Evolutionary conservation across 805 yeast genomes (phyloP).

Genomic region (Lipomyces mesembrius): DNA sequence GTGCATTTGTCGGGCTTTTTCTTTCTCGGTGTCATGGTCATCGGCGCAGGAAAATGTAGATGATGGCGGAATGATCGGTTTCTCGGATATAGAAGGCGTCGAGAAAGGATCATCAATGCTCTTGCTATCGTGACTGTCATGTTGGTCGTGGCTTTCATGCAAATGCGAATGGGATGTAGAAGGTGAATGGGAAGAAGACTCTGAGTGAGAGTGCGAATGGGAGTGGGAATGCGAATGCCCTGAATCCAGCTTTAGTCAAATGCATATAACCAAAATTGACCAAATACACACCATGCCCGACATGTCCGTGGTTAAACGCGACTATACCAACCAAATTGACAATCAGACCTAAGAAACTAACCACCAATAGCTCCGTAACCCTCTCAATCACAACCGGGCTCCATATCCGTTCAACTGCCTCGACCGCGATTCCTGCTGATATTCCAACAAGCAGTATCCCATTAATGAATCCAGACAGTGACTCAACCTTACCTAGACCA

Average conservation of each 20-base stretch:
- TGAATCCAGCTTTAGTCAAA: background rate
- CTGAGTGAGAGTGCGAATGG: slow-evolving; percentile 22
- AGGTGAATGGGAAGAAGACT: slow-evolving; percentile 37
- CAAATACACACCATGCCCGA: slow-evolving; percentile 47
- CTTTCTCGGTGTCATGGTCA: slow-evolving; percentile 31
- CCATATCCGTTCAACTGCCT: slow-evolving; percentile 79
- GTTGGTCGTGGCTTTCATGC: slow-evolving; percentile 42
- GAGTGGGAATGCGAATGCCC: slow-evolving; percentile 28
- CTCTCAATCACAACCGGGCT: slow-evolving; percentile 78
- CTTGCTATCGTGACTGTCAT: slow-evolving; percentile 42
- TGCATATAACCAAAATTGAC: background rate
- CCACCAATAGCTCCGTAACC: slow-evolving; percentile 83
- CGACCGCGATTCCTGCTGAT: slow-evolving; percentile 83
- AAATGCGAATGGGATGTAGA: slow-evolving; percentile 38
- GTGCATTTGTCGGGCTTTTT: slow-evolving; percentile 37
- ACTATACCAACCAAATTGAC: slow-evolving; percentile 92
- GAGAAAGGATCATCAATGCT: slow-evolving; percentile 9
- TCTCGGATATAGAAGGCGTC: background rate
- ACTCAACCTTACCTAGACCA: slow-evolving; percentile 83
- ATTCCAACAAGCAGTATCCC: slow-evolving; percentile 88
- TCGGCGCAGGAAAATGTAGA: slow-evolving; percentile 4
- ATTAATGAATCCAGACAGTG: slow-evolving; percentile 93
- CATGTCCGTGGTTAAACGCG: slow-evolving; percentile 88
- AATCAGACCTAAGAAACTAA: slow-evolving; percentile 78
- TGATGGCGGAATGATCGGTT: slow-evolving; percentile 5